Evolutionary conservation across 495 filamentous ascomycete genomes (phyloP), one percentile per base, ranked within the genome.

Genomic region (Hypoxylon subgilvum): DNA sequence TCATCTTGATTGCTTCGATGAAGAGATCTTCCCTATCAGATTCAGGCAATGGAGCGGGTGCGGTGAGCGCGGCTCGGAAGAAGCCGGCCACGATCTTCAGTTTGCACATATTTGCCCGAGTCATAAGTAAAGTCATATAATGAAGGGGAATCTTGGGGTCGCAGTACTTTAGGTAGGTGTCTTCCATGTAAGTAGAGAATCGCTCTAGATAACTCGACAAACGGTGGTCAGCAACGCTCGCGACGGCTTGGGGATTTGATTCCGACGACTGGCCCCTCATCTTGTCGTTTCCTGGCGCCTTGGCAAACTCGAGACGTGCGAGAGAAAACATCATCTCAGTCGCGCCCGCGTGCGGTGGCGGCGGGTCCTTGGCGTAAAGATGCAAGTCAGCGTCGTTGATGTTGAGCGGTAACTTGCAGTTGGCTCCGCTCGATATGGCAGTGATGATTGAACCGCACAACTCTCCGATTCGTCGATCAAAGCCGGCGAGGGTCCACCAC

Each of bases 401-500:
- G 51, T 85, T 85, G 27, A 80, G 70, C 0, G 80, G 82, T 38
- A 75, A 65, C 52, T 73, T 73, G 53, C 76, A 79, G 65, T 81
- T 77, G 5, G 69, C 70, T 38, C 72, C 69, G 28, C 65, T 74
- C 38, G 72, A 84, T 60, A 78, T 68, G n/a, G 75, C 84, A 43
- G 76, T 86, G 54, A 88, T 79, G 19, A 82, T 80, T 61, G 83
- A 85, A 22, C 86, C 87, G 19, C 84, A 82, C 28, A 88, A 80
- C 61, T 87, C 85, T 14, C 79, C 81, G 6, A 84, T 78, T 28
- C 86, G 81, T 35, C 79, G 76, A 61, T 92, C 88, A 13, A 90
- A 77, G 16, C 81, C 73, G 47, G 82, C 80, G 6, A 90, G 72
- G 61, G 86, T 85, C 86, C 86, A 89, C 88, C 88, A 91, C 3